A percentile compares a stretch with the other conserved stretches of the same genome.
phyloP scores from a whole-genome alignment of 2,329 filamentous ascomycete genomes.

The Penicillium thymicola region DNA sequence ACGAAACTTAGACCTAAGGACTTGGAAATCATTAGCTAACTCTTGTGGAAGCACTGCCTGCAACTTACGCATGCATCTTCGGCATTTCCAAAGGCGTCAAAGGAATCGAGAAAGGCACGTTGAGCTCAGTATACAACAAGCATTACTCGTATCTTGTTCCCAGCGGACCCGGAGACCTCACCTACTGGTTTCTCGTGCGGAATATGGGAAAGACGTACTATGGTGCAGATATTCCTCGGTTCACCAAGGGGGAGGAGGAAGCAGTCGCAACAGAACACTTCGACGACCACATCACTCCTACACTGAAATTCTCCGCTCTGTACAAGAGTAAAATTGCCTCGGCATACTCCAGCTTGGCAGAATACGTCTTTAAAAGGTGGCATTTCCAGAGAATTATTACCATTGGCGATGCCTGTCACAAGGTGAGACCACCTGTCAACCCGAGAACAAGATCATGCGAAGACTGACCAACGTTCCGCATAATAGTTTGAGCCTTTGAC shows the following conservation, averaged over 20 bases:
- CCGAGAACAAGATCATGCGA: neutral
- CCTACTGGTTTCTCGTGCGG: conserved; percentile 25
- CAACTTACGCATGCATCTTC: conserved; percentile 29
- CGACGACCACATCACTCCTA: conserved; percentile 18
- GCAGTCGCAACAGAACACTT: conserved; percentile 12
- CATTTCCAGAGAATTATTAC: conserved; percentile 15
- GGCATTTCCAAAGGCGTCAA: conserved; percentile 20
- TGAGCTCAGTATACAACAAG: conserved; percentile 17
- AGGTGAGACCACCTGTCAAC: conserved; percentile 1
- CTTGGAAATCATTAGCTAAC: neutral
- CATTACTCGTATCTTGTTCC: conserved; percentile 20
- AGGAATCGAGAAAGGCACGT: conserved; percentile 11
- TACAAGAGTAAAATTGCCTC: conserved; percentile 16
- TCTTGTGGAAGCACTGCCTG: conserved; percentile 11
- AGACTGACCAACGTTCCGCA: neutral
- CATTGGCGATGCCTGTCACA: conserved; percentile 18
- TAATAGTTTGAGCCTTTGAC: conserved; percentile 16
- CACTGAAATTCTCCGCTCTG: conserved; percentile 22
- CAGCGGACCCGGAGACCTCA: conserved; percentile 17
- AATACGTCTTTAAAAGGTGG: conserved; percentile 22
- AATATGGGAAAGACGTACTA: conserved; percentile 18
- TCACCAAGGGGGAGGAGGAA: conserved; percentile 20
- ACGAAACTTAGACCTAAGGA: neutral
- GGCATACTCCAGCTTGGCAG: conserved; percentile 14
- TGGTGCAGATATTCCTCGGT: conserved; percentile 21